Percentiles rank a stretch among this genome's conserved stretches.
Evolutionary conservation across 2,329 filamentous ascomycete species (phyloP).

Genomic region (Penicillium sp.): DNA sequence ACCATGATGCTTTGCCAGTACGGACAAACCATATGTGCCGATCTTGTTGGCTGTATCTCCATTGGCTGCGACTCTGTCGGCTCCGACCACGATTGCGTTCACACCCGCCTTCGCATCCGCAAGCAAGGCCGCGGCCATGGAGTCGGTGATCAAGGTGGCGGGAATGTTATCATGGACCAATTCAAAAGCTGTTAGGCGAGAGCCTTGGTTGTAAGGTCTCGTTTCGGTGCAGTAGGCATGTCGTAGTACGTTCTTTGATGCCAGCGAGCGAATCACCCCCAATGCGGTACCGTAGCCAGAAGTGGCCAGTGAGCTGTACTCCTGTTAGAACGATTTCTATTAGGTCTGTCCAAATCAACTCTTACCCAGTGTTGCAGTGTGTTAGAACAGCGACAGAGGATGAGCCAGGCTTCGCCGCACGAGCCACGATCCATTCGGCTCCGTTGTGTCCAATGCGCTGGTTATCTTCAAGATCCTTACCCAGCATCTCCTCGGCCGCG

Average conservation of each 20-base stretch:
- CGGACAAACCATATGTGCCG: constrained; percentile 87
- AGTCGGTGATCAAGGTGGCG: constrained; percentile 88
- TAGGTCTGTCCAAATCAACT: not conserved
- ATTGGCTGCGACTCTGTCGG: constrained; percentile 91
- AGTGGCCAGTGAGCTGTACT: constrained; percentile 74
- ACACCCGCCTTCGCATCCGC: constrained; percentile 61
- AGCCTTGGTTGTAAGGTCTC: constrained; percentile 95
- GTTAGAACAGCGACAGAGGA: constrained; percentile 77
- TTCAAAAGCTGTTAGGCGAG: constrained; percentile 90
- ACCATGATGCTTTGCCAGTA: constrained; percentile 82
- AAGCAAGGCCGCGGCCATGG: constrained; percentile 90
- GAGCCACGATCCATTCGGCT: constrained; percentile 73
- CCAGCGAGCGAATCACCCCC: constrained; percentile 84
- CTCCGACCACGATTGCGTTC: constrained; percentile 85
- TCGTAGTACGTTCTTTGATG: constrained; percentile 62
- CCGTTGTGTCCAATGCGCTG: constrained; percentile 78
- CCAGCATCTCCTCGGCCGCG: constrained; percentile 80
- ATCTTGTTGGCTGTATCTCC: constrained; percentile 99
- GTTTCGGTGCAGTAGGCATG: constrained; percentile 97
- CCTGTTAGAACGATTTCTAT: constrained; percentile 1
- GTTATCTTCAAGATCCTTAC: constrained; percentile 84
- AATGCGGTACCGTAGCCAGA: constrained; percentile 97
- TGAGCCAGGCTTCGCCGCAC: constrained; percentile 51
- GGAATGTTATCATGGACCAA: constrained; percentile 92
- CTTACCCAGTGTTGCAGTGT: constrained; percentile 92